Evolutionary conservation across 2,329 filamentous ascomycete species (phyloP).

Genomic region (Tothia fuscella): DNA sequence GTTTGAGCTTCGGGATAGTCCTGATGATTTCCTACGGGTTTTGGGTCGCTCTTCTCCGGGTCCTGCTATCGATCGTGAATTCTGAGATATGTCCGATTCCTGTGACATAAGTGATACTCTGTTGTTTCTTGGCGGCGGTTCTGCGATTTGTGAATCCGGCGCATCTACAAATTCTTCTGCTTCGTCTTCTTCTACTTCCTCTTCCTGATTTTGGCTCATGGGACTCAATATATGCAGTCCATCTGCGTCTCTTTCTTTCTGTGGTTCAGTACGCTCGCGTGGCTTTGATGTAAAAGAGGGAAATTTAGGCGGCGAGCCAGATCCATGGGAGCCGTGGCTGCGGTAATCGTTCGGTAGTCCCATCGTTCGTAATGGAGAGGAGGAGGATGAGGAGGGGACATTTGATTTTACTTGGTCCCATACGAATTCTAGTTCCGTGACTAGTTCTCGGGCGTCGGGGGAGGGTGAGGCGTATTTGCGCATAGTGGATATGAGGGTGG

Average conservation of each 20-base stretch:
- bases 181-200: slow-evolving; percentile 24
- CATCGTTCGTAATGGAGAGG: slow-evolving; percentile 16
- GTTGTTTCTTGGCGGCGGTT: slow-evolving; percentile 13
- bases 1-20: slow-evolving; percentile 13
- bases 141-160: slow-evolving; percentile 34
- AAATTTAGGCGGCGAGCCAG: too few relatives aligned
- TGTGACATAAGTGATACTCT: not conserved
- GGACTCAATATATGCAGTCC: slow-evolving; percentile 60
- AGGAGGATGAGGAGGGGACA: slow-evolving; percentile 47
- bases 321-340: too few relatives aligned
- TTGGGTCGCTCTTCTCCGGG: not conserved
- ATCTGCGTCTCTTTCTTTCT: slow-evolving; percentile 47
- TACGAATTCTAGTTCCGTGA: slow-evolving; percentile 93
- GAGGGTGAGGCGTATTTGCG: slow-evolving; percentile 83
- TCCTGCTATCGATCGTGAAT: not conserved
- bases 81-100: not conserved
- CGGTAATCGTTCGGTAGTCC: not conserved
- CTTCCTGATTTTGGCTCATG: slow-evolving; percentile 55
- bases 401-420: slow-evolving; percentile 97
- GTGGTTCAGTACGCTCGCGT: too few relatives aligned
- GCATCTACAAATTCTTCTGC: slow-evolving; percentile 36
- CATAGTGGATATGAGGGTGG: slow-evolving; percentile 92
- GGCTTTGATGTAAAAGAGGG: too few relatives aligned
- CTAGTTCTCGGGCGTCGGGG: slow-evolving; percentile 72
- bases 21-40: slow-evolving; percentile 15